Evolutionary conservation across 768 basidiomycete species (phyloP), one percentile per base, ranked within the genome.

Genomic region (Lactarius indigo): DNA sequence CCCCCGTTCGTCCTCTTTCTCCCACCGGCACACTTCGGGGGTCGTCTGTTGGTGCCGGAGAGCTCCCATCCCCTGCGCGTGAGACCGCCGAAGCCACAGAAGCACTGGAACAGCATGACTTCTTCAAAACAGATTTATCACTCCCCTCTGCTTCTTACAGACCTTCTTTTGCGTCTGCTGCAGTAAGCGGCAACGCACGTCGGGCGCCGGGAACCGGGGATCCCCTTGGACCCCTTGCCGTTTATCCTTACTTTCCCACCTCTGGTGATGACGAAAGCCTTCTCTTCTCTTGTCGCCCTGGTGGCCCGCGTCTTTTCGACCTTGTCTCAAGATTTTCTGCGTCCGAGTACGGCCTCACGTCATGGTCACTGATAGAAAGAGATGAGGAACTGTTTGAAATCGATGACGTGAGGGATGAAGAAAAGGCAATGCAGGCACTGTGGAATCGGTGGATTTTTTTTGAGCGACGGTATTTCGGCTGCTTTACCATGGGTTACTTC

Each of bases 381-480:
- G 90, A 92, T 72, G 91, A 91, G 58, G 90, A 92, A 68, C 79
- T 92, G 0, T 91, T 85, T 64, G 88, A 91, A 68, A 77, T 83
- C 55, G 87, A 90, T 66, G 86, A 91, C 71, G 78, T 91, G 13
- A 79, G 79, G 47, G 90, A 91, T 64, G 89, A 91, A 68, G 85
- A 89, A 65, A 93, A 92, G 74, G 86, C 91, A 8, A 88, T 93
- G 79, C 84, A 86, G 63, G 89, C 90, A 6, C 76, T 92, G 15
- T 92, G 91, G 91, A 84, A 79, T 15, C 74, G 91, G 60, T 92
- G 90, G 90, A 89, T 91, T 3, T 75, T 86, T 59, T 73, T 87
- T 37, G 82, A 89, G 71, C 76, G 84, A 68, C 66, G 66, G 66
- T 67, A 18, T 18, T 41, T 59, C 31, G 5, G 18, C 5, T 8